These are phyloP conservation scores for Grigorovia humatica DNA, from an alignment of 805 yeast genomes.

Conservation along the genomic window DNA sequence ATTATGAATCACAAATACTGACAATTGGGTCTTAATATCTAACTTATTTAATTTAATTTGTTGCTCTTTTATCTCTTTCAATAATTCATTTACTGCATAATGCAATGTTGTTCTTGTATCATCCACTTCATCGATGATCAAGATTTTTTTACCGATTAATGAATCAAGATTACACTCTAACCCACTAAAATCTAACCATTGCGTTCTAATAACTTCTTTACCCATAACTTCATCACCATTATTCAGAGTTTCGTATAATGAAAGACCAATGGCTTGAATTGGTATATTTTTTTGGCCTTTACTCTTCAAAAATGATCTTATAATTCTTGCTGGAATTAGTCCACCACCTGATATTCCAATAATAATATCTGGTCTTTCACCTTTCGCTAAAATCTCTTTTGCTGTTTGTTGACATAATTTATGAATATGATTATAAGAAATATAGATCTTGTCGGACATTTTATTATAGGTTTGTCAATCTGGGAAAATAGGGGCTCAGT, in stretches of 20 bases:
- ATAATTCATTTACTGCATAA: constrained; percentile 69
- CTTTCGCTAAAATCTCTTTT: constrained; percentile 34
- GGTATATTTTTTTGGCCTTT: constrained; percentile 56
- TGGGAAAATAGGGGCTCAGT: not conserved
- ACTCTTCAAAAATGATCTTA: constrained; percentile 51
- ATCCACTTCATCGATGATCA: constrained; percentile 86
- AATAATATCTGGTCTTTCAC: constrained; percentile 42
- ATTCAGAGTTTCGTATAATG: constrained; percentile 50
- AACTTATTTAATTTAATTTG: constrained; percentile 50
- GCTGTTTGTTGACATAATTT: constrained; percentile 70
- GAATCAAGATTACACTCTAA: constrained; percentile 60
- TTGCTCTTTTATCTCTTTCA: constrained; percentile 45
- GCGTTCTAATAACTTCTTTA: constrained; percentile 75
- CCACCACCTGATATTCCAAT: constrained; percentile 71
- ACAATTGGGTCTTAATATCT: constrained; percentile 53
- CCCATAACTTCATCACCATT: constrained; percentile 44
- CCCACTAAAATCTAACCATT: constrained; percentile 80
- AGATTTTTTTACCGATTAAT: constrained; percentile 67
- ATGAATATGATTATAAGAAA: constrained; percentile 74
- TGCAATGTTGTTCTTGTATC: constrained; percentile 86
- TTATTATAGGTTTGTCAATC: not conserved
- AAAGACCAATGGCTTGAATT: constrained; percentile 59
- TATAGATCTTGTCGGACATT: constrained; percentile 38
- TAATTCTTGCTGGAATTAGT: constrained; percentile 57
- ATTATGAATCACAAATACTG: constrained; percentile 75